These are phyloP conservation scores for Tremella yokohamensis DNA, from an alignment of 768 basidiomycete species.

Conservation along the genomic window DNA sequence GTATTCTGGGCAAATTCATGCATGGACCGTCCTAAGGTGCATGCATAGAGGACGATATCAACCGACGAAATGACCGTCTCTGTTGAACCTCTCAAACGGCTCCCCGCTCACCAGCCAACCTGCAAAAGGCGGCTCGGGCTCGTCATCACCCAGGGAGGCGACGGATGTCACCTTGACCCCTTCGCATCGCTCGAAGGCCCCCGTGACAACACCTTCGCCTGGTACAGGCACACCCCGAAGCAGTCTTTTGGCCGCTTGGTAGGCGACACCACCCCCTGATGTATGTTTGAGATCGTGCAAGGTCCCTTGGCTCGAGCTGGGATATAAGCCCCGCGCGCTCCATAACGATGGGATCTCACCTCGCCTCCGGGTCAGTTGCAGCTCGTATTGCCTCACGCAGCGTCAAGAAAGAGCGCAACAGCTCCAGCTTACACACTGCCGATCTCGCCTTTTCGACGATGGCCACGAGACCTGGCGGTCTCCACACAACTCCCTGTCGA, in stretches of 20 bases:
- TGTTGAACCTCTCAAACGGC: constrained; percentile 25
- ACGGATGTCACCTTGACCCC: constrained; percentile 11
- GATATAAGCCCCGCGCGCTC: neutral
- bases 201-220: neutral
- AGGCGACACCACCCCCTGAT: neutral
- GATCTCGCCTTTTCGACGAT: constrained; percentile 25
- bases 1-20: neutral
- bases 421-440: constrained; percentile 28
- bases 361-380: too few species aligned
- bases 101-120: constrained; percentile 42
- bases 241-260: constrained; percentile 33
- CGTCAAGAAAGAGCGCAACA: constrained; percentile 16
- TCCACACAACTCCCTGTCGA: constrained; percentile 22
- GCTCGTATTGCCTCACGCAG: neutral
- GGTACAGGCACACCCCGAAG: constrained; percentile 21
- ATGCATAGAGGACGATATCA: too few species aligned
- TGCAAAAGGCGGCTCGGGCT: constrained; percentile 31
- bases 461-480: constrained; percentile 19
- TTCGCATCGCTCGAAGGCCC: constrained; percentile 10
- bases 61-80: too few species aligned
- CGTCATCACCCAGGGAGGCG: constrained; percentile 6
- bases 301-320: constrained; percentile 2
- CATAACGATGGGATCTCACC: too few species aligned
- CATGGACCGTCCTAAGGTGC: too few species aligned
- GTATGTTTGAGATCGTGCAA: constrained; percentile 26